Evolutionary conservation across 1,284 basidiomycete genomes (phyloP).

Genomic region (Malassezia arunalokei): DNA sequence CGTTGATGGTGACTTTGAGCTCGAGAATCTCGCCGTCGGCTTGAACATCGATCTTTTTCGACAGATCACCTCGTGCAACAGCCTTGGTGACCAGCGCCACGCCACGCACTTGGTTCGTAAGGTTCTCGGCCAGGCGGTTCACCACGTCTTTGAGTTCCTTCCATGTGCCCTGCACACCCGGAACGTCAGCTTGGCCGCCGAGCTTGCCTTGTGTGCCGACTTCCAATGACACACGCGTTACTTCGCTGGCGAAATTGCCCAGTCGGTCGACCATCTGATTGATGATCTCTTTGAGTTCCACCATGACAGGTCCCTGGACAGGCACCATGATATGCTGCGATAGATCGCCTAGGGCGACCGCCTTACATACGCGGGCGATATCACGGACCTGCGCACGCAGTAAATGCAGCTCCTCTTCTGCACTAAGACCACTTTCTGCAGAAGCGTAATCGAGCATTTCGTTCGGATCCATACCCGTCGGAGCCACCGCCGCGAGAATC

Average conservation of each 20-base stretch:
- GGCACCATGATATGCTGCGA: slow-evolving; percentile 92
- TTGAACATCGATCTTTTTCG: slow-evolving; percentile 90
- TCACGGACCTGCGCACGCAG: slow-evolving; percentile 82
- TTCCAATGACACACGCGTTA: slow-evolving; percentile 82
- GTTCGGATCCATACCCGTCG: slow-evolving; percentile 24
- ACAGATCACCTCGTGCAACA: slow-evolving; percentile 85
- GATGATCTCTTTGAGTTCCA: slow-evolving; percentile 93
- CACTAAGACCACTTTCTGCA: slow-evolving; percentile 47
- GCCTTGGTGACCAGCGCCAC: slow-evolving; percentile 96
- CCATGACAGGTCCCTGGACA: slow-evolving; percentile 91
- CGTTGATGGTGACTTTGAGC: slow-evolving; percentile 93
- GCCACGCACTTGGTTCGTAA: slow-evolving; percentile 85
- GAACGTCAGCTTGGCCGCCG: slow-evolving; percentile 45
- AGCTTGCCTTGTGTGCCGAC: slow-evolving; percentile 50
- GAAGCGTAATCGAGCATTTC: slow-evolving; percentile 41
- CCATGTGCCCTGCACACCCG: slow-evolving; percentile 47
- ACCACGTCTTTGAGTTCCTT: slow-evolving; percentile 47
- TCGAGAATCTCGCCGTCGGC: slow-evolving; percentile 92
- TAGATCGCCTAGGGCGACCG: slow-evolving; percentile 83
- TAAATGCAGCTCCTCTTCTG: slow-evolving; percentile 65
- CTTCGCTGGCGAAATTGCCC: slow-evolving; percentile 82
- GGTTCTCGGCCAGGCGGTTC: slow-evolving; percentile 46
- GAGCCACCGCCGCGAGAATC: slow-evolving; percentile 7
- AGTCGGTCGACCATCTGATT: slow-evolving; percentile 82
- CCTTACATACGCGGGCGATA: slow-evolving; percentile 82